A percentile compares a stretch with the other conserved stretches of the same genome.
These are phyloP conservation scores for Sclerotinia minor DNA, from an alignment of 2,329 filamentous ascomycete species.

Conservation along the genomic window DNA sequence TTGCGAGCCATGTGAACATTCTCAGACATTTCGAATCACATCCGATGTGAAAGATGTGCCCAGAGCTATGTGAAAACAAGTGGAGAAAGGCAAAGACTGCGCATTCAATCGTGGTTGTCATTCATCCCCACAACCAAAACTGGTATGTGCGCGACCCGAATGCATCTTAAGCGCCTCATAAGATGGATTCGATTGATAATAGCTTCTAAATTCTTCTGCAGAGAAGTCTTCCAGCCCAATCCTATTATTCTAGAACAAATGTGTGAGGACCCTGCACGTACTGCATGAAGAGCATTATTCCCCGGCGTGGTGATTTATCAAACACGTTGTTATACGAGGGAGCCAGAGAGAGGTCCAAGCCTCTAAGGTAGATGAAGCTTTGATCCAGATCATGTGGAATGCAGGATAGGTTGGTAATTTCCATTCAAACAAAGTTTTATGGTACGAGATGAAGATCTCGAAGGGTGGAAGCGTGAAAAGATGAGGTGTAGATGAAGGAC, in stretches of 20 bases:
- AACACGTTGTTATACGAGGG: constrained; percentile 12
- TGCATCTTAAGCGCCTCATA: constrained; percentile 5
- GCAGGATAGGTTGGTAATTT: not conserved
- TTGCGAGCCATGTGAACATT: constrained; percentile 12
- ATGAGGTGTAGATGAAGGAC: not conserved
- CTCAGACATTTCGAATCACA: constrained; percentile 6
- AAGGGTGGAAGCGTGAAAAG: not conserved
- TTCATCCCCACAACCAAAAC: constrained; percentile 9
- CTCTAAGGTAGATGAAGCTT: not conserved
- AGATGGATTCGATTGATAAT: constrained; percentile 12
- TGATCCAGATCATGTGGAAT: not conserved
- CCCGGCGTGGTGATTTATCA: constrained; percentile 2
- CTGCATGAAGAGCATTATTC: not conserved
- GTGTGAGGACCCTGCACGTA: not conserved
- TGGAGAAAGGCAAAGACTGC: not conserved
- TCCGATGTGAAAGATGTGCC: constrained; percentile 7
- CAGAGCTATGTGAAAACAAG: constrained; percentile 1
- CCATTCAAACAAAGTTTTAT: not conserved
- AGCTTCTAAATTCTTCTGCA: constrained; percentile 9
- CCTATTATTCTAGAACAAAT: constrained; percentile 14
- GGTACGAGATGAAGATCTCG: not conserved
- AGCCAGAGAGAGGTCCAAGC: too few relatives aligned
- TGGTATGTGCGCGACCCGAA: not conserved
- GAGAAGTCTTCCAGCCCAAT: constrained; percentile 18
- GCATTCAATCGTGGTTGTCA: not conserved